Evolutionary conservation across 345 rosid species (phyloP).

Genomic region (Lepidium africanum): DNA sequence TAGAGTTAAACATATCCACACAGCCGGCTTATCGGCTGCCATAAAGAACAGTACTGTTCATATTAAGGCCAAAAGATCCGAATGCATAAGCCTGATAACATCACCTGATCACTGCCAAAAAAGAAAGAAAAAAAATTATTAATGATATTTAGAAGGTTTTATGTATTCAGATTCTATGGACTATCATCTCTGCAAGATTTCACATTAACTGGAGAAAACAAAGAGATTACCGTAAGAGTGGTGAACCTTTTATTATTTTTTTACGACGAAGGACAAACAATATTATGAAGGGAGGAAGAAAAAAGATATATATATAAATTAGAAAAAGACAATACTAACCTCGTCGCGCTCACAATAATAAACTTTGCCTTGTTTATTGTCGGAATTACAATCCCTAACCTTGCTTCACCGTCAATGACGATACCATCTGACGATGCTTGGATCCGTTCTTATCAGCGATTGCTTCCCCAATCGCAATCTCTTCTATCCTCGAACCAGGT

Average conservation of each 20-base stretch:
- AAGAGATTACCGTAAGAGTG: too few species aligned
- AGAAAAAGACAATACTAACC: background rate
- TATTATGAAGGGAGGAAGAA: background rate
- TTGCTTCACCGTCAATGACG: conserved; percentile 2
- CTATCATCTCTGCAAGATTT: too few species aligned
- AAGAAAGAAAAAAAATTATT: too few species aligned
- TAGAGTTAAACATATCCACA: too few species aligned
- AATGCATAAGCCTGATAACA: background rate
- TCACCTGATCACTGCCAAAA: too few species aligned
- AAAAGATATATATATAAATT: background rate
- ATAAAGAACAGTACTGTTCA: background rate
- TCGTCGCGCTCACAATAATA: background rate
- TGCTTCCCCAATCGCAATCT: conserved; percentile 58
- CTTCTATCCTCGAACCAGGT: conserved; percentile 47
- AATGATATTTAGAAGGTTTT: too few species aligned
- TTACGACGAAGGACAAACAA: too few species aligned
- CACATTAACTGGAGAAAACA: too few species aligned
- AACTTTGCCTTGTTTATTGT: background rate
- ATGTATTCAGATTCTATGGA: too few species aligned
- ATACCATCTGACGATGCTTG: conserved; percentile 58
- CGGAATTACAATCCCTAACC: background rate
- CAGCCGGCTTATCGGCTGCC: background rate
- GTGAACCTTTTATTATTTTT: too few species aligned
- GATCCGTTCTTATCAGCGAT: conserved; percentile 37
- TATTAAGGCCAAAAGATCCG: background rate